Evolutionary conservation across 345 rosid species (phyloP).

Genomic region (Eucalyptus sideroxylon): DNA sequence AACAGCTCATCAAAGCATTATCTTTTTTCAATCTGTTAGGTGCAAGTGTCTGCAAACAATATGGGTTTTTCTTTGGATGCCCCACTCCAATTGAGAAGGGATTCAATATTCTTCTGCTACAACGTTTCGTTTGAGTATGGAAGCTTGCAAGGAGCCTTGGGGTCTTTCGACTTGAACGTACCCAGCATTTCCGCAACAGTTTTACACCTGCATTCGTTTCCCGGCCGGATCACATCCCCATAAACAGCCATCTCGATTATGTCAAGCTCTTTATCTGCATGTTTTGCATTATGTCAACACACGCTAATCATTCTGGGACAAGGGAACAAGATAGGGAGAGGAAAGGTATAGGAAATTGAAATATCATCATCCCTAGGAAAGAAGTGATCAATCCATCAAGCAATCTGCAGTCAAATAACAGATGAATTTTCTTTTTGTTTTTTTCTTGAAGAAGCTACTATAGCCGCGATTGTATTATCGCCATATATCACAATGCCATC

Average conservation of each 20-base stretch:
- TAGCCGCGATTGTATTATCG: neutral
- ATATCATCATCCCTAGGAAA: neutral
- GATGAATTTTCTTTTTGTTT: neutral
- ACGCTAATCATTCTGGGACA: neutral
- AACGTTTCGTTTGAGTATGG: slow-evolving; percentile 25
- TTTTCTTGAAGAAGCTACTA: neutral
- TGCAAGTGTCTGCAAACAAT: neutral
- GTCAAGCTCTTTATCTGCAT: slow-evolving; percentile 86
- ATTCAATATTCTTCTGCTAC: neutral
- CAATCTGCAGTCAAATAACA: neutral
- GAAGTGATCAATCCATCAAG: neutral
- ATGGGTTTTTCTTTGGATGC: neutral
- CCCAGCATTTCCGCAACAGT: slow-evolving; percentile 85
- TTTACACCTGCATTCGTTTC: slow-evolving; percentile 87
- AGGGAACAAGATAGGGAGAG: neutral
- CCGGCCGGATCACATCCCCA: slow-evolving; percentile 83
- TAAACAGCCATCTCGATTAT: slow-evolving; percentile 94
- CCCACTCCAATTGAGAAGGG: neutral
- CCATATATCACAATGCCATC: neutral
- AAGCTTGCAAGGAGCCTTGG: slow-evolving; percentile 57
- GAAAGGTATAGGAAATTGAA: neutral
- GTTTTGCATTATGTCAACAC: neutral
- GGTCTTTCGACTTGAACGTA: slow-evolving; percentile 55
- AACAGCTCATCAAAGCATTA: neutral
- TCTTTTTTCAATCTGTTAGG: neutral